Percentiles rank a stretch among this genome's conserved stretches.
Conservation (phyloP, 2,329 filamentous ascomycete species). For the Neonectria faginata region DNA sequence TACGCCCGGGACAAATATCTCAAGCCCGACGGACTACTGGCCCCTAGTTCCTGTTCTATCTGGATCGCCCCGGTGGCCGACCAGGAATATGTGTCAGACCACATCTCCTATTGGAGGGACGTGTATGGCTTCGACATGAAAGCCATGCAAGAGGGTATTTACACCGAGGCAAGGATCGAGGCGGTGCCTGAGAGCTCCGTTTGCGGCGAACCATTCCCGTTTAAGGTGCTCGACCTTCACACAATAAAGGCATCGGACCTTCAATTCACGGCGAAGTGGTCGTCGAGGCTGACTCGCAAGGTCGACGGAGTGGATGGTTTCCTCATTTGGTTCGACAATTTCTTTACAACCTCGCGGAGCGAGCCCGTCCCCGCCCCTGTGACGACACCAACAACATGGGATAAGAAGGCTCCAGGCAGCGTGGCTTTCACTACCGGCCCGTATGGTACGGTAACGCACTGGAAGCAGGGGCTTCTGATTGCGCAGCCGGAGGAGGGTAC, state of each 20-base stretch:
- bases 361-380: constrained; percentile 62
- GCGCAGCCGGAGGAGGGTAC: constrained; percentile 68
- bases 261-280: constrained; percentile 77
- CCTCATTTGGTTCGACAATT: constrained; percentile 93
- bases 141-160: constrained; percentile 85
- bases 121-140: constrained; percentile 97
- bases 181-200: constrained; percentile 72
- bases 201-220: constrained; percentile 71
- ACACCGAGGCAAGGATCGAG: constrained; percentile 84
- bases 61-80: constrained; percentile 86
- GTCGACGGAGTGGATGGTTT: constrained; percentile 84
- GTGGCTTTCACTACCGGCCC: constrained; percentile 93
- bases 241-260: constrained; percentile 78
- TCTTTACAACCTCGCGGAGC: constrained; percentile 77
- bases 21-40: constrained; percentile 81
- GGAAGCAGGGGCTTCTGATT: constrained; percentile 85
- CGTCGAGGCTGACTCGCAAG: constrained; percentile 69
- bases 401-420: constrained; percentile 66
- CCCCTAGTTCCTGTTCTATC: constrained; percentile 86
- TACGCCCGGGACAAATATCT: constrained; percentile 91
- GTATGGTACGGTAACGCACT: constrained; percentile 81
- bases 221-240: constrained; percentile 83
- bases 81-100: constrained; percentile 79
- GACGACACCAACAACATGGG: constrained; percentile 73
- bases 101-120: constrained; percentile 87